phyloP scores from a whole-genome alignment of 306 rosid species.

The Castanea mollissima region DNA sequence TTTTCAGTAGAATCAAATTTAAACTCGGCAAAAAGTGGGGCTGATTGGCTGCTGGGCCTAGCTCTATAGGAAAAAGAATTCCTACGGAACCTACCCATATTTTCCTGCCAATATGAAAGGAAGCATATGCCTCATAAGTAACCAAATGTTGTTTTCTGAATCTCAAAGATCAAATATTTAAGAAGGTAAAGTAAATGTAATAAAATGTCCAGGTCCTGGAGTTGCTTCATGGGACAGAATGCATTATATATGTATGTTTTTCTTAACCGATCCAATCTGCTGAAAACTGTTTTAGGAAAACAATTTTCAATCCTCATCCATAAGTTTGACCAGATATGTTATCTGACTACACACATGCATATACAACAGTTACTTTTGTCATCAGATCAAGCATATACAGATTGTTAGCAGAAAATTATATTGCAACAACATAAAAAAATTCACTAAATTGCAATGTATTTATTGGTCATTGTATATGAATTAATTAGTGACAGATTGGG shows the following conservation, averaged over 20 bases:
- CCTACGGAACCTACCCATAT: conserved; percentile 44
- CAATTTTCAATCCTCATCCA: neutral
- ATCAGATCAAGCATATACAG: neutral
- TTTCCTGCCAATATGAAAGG: conserved; percentile 60
- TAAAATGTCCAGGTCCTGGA: conserved; percentile 11
- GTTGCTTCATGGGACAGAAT: neutral
- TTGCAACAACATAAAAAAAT: neutral
- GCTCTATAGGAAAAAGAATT: conserved; percentile 51
- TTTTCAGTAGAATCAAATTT: conserved; percentile 63
- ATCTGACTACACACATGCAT: neutral
- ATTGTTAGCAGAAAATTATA: neutral
- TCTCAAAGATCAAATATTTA: neutral
- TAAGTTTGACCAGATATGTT: neutral
- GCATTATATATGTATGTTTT: neutral
- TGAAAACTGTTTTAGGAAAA: neutral
- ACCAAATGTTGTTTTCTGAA: neutral
- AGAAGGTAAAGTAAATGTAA: conserved; percentile 16
- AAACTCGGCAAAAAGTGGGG: conserved; percentile 78
- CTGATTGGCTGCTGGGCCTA: conserved; percentile 72
- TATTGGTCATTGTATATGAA: neutral
- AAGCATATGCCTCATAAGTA: conserved; percentile 5
- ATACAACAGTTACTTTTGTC: neutral
- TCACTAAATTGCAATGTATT: neutral
- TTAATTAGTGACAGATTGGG: conserved; percentile 4
- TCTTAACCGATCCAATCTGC: neutral